Evolutionary conservation across 192 early-diverging fungal genomes (phyloP).

Genomic region (Nowakowskiella sp.): DNA sequence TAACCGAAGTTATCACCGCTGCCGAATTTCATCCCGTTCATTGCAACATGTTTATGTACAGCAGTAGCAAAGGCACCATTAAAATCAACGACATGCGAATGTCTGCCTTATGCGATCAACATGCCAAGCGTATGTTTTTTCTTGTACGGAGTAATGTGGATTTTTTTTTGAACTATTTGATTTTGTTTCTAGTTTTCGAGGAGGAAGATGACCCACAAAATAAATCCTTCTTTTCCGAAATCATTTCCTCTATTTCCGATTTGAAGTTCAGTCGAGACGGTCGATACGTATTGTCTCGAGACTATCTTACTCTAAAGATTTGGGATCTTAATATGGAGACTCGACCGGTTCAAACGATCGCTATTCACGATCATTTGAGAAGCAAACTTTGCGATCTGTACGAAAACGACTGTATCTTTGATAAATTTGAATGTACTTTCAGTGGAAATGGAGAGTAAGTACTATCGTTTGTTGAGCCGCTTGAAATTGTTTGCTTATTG

Average conservation of each 20-base stretch:
- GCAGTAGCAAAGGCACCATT: conserved; percentile 96
- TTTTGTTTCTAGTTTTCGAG: conserved; percentile 66
- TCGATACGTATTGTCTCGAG: conserved; percentile 91
- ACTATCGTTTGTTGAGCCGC: conserved; percentile 1
- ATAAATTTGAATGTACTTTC: conserved; percentile 99
- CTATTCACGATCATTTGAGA: conserved; percentile 91
- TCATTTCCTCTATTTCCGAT: conserved; percentile 97
- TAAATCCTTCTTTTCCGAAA: conserved; percentile 99
- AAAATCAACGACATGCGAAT: conserved; percentile 95
- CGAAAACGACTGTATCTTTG: conserved; percentile 99
- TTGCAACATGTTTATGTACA: conserved; percentile 98
- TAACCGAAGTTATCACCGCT: conserved; percentile 98
- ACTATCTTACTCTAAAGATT: conserved; percentile 94
- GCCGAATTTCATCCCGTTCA: conserved; percentile 94
- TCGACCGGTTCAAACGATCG: conserved; percentile 87
- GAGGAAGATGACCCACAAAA: conserved; percentile 87
- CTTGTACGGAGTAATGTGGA: conserved; percentile 1
- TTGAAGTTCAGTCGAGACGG: conserved; percentile 95
- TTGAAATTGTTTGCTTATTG: background rate
- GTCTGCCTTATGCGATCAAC: conserved; percentile 88
- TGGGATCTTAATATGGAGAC: conserved; percentile 99
- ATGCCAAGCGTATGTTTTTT: conserved; percentile 69
- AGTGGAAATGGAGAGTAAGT: conserved; percentile 88
- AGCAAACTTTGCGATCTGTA: conserved; percentile 97
- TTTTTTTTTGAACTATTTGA: background rate